A percentile compares a stretch with the other conserved stretches of the same genome.
Conservation (phyloP, 805 yeast genomes). For the Yueomyces sinensis region DNA sequence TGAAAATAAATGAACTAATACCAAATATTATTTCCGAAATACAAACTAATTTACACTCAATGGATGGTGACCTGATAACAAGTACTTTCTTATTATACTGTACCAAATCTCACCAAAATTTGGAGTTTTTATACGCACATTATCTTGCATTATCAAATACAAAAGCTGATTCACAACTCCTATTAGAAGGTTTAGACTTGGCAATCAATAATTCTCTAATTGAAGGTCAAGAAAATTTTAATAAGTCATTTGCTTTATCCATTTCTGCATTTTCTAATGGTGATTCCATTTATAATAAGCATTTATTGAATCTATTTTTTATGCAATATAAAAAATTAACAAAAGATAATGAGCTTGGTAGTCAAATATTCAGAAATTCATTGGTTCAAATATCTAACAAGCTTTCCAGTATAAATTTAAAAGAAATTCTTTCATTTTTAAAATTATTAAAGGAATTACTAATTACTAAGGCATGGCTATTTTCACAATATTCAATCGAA, state of each 20-base stretch:
- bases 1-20: slow-evolving; percentile 4
- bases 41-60: not conserved
- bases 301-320: slow-evolving; percentile 13
- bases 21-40: not conserved
- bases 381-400: slow-evolving; percentile 16
- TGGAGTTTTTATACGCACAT: slow-evolving; percentile 23
- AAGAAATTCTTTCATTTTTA: slow-evolving; percentile 10
- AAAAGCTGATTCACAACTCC: slow-evolving; percentile 5
- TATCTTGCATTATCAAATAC: slow-evolving; percentile 22
- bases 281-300: slow-evolving; percentile 1
- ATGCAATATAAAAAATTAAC: slow-evolving; percentile 8
- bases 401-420: slow-evolving; percentile 6
- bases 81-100: slow-evolving; percentile 21
- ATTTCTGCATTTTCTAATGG: slow-evolving; percentile 5
- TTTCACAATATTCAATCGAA: slow-evolving; percentile 59
- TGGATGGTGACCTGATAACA: slow-evolving; percentile 8
- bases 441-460: slow-evolving; percentile 29
- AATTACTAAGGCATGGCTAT: slow-evolving; percentile 39
- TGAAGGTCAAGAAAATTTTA: slow-evolving; percentile 5
- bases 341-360: slow-evolving; percentile 12
- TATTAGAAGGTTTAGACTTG: slow-evolving; percentile 13
- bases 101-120: slow-evolving; percentile 4
- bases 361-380: slow-evolving; percentile 19
- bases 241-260: slow-evolving; percentile 8
- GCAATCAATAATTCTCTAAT: slow-evolving; percentile 3